Percentiles rank a stretch among this genome's conserved stretches.
Conservation (phyloP, 73 alveolate species). For the Blepharisma stoltei region DNA sequence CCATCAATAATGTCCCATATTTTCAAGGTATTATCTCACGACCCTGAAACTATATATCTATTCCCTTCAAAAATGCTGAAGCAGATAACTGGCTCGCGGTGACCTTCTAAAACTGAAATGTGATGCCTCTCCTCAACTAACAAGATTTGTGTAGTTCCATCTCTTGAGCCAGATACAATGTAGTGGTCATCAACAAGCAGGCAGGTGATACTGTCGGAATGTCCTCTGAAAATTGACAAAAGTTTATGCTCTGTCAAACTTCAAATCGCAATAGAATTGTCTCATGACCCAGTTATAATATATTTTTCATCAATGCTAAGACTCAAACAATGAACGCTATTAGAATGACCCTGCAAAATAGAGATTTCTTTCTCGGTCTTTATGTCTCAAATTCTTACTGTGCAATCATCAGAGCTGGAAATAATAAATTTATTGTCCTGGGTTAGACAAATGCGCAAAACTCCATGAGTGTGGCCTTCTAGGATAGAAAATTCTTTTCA, state of each 20-base stretch:
- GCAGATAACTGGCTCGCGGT: neutral
- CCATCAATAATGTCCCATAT: constrained; percentile 41
- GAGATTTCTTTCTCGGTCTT: neutral
- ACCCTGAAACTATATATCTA: constrained; percentile 36
- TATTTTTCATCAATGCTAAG: neutral
- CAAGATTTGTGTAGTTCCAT: neutral
- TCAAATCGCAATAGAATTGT: neutral
- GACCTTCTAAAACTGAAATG: neutral
- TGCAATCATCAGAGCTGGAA: neutral
- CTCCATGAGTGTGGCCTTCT: constrained; percentile 1
- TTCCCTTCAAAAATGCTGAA: neutral
- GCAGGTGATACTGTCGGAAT: neutral
- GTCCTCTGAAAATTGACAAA: neutral
- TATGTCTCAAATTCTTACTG: constrained; percentile 1
- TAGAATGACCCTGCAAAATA: neutral
- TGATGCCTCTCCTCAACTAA: neutral
- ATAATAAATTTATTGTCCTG: neutral
- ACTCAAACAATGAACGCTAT: neutral
- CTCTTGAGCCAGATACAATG: neutral
- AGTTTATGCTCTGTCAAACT: neutral
- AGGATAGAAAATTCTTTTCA: neutral
- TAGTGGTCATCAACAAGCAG: neutral
- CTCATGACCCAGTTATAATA: neutral
- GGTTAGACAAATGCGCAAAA: neutral
- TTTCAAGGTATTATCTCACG: constrained; percentile 47